Evolutionary conservation across 441 rosid species (phyloP).

Genomic region (Metrosideros polymorpha): DNA sequence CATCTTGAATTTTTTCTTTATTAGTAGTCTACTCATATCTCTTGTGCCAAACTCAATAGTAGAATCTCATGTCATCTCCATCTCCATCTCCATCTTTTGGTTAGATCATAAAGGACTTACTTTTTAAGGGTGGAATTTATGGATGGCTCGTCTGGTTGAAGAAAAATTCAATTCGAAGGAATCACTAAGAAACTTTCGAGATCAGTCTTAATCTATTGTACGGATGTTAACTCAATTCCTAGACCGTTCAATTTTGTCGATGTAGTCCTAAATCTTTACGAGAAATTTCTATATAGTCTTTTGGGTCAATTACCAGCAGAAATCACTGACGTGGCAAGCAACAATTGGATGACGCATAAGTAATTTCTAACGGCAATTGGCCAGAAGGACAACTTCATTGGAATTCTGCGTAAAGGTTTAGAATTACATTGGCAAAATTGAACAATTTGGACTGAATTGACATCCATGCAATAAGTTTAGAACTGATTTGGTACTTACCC

Average conservation of each 20-base stretch:
- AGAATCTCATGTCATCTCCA: background rate
- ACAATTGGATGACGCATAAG: too few species aligned
- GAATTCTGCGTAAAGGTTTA: too few species aligned
- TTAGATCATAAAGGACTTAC: background rate
- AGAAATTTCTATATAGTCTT: rapidly evolving
- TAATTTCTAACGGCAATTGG: too few species aligned
- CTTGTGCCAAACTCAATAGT: background rate
- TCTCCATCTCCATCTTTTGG: background rate
- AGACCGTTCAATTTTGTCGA: background rate
- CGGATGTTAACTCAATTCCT: too few species aligned
- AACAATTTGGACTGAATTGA: background rate
- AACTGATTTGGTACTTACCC: background rate
- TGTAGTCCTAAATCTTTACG: rapidly evolving
- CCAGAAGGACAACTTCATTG: too few species aligned
- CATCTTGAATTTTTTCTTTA: background rate
- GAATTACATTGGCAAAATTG: background rate
- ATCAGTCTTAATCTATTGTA: background rate
- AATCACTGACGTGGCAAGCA: too few species aligned
- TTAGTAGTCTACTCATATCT: background rate
- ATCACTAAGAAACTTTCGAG: background rate
- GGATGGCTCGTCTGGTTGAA: background rate
- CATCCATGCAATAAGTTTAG: background rate
- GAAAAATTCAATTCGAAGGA: background rate
- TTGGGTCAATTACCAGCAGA: too few species aligned
- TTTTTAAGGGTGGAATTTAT: background rate